Evolutionary conservation across 352 stramenopile genomes (phyloP).

Genomic region (Elongisporangium senticosum): DNA sequence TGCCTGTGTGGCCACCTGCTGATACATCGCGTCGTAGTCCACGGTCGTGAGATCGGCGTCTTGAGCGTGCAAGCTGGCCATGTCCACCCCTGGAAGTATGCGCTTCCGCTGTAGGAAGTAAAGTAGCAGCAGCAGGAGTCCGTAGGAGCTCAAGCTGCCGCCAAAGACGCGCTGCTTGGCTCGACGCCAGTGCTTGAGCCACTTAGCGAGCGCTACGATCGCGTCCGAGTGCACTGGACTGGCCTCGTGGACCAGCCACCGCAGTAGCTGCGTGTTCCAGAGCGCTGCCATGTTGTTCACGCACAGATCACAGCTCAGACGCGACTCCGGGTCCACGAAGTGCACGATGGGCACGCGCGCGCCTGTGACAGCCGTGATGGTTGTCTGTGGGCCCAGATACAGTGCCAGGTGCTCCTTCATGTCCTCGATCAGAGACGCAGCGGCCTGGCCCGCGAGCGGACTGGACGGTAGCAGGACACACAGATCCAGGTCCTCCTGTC

Average conservation of each 20-base stretch:
- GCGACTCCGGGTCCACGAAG: constrained; percentile 30
- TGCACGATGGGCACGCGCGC: constrained; percentile 73
- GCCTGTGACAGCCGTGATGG: constrained; percentile 25
- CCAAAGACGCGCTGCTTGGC: constrained; percentile 24
- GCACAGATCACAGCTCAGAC: constrained; percentile 60
- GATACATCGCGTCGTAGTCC: constrained; percentile 15
- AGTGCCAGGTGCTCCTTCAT: constrained; percentile 64
- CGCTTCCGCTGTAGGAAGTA: constrained; percentile 57
- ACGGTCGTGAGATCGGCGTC: constrained; percentile 11
- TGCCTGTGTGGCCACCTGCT: constrained; percentile 6
- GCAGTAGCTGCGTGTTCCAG: constrained; percentile 72
- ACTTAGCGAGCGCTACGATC: constrained; percentile 13
- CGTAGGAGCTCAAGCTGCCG: constrained; percentile 58
- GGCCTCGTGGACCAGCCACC: constrained; percentile 20
- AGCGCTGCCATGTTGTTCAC: constrained; percentile 79
- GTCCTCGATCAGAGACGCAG: constrained; percentile 42
- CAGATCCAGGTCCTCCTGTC: constrained; percentile 59
- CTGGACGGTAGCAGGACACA: constrained; percentile 61
- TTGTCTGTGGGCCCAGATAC: constrained; percentile 30
- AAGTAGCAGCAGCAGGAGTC: constrained; percentile 55
- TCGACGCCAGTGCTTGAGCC: constrained; percentile 53
- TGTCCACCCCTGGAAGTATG: constrained; percentile 39
- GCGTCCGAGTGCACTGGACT: neutral
- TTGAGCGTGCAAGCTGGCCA: neutral
- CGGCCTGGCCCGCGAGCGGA: constrained; percentile 39